These are phyloP conservation scores for Gleditsia sinensis DNA, from an alignment of 306 rosid genomes.

Conservation along the genomic window DNA sequence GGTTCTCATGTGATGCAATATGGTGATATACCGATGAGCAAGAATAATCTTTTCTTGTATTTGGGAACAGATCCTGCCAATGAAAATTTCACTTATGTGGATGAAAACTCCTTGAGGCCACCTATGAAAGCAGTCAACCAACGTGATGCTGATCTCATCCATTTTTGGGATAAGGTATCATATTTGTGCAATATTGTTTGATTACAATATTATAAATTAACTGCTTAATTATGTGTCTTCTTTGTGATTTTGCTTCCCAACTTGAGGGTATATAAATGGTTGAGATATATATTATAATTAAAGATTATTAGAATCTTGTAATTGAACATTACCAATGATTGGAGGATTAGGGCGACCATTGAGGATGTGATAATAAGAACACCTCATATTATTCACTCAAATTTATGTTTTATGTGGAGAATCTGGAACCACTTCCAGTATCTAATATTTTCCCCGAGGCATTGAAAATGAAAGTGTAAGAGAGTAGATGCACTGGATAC, in stretches of 20 bases:
- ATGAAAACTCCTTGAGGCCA: constrained; percentile 65
- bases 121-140: constrained; percentile 71
- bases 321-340: background rate
- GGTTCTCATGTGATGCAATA: constrained; percentile 99
- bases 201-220: constrained; percentile 8
- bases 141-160: constrained; percentile 95
- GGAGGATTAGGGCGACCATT: background rate
- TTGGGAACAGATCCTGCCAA: constrained; percentile 94
- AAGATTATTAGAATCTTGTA: background rate
- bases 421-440: background rate
- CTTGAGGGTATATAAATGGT: background rate
- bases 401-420: background rate
- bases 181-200: background rate
- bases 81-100: constrained; percentile 72
- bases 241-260: background rate
- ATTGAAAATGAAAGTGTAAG: background rate
- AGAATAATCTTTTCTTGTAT: constrained; percentile 50
- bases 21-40: constrained; percentile 65
- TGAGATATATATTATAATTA: constrained; percentile 16
- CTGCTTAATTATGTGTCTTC: constrained; percentile 10
- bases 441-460: background rate
- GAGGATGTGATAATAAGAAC: background rate
- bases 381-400: background rate
- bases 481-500: background rate
- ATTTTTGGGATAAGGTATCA: constrained; percentile 92